These are phyloP conservation scores for Aspergillus sp. DNA, from an alignment of 2,329 filamentous ascomycete genomes.

Conservation along the genomic window DNA sequence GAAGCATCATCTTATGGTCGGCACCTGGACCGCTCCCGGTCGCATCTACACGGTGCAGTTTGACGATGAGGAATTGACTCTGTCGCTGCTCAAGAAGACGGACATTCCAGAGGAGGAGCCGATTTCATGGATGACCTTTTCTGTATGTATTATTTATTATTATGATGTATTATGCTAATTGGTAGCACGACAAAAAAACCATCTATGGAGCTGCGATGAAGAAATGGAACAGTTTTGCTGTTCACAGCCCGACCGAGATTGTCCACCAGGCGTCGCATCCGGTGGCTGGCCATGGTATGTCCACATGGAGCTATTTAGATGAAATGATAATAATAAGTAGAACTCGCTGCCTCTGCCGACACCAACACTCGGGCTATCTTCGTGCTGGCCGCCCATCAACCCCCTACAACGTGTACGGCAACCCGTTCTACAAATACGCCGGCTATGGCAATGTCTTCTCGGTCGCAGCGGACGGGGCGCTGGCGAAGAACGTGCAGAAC, in stretches of 20 bases:
- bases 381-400: slow-evolving; percentile 70
- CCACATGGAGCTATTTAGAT: not conserved
- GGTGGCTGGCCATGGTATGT: slow-evolving; percentile 67
- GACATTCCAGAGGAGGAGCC: slow-evolving; percentile 78
- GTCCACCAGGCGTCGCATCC: slow-evolving; percentile 69
- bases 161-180: slow-evolving; percentile 4
- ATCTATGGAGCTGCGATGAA: slow-evolving; percentile 91
- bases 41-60: slow-evolving; percentile 88
- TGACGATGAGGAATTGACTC: slow-evolving; percentile 71
- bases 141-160: slow-evolving; percentile 52
- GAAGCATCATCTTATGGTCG: slow-evolving; percentile 88
- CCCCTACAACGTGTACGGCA: slow-evolving; percentile 79
- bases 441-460: slow-evolving; percentile 69
- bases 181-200: slow-evolving; percentile 71
- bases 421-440: slow-evolving; percentile 84
- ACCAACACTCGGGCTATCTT: slow-evolving; percentile 89
- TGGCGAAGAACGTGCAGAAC: slow-evolving; percentile 40
- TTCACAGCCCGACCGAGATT: slow-evolving; percentile 71
- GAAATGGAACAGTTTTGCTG: slow-evolving; percentile 80
- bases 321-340: slow-evolving; percentile 36
- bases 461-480: slow-evolving; percentile 36
- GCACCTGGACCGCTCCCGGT: slow-evolving; percentile 84
- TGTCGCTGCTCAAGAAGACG: slow-evolving; percentile 74
- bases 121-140: slow-evolving; percentile 91
- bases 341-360: slow-evolving; percentile 61